Evolutionary conservation across 2,329 filamentous ascomycete genomes (phyloP).

Genomic region (Colletotrichum sp.): DNA sequence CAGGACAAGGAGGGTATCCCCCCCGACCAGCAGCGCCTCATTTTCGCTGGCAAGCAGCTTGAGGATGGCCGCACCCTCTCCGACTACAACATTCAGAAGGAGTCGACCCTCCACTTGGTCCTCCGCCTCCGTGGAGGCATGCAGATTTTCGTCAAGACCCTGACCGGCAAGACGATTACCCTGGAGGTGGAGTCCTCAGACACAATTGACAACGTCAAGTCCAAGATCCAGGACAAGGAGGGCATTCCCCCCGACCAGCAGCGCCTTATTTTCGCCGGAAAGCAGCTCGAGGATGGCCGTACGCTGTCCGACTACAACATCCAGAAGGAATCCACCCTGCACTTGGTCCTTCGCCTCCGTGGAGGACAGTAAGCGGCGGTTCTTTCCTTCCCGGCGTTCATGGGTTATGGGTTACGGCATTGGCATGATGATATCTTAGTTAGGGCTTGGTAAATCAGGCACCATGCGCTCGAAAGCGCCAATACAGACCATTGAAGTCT

Average conservation of each 20-base stretch:
- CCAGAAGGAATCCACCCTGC: constrained; percentile 85
- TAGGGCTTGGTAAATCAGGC: constrained; percentile 8
- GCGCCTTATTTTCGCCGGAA: constrained; percentile 90
- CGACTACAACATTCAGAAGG: constrained; percentile 97
- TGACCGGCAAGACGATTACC: constrained; percentile 94
- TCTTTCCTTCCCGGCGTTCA: neutral
- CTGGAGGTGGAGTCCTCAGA: constrained; percentile 88
- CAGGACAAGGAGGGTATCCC: constrained; percentile 98
- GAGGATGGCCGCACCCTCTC: constrained; percentile 91
- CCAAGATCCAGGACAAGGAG: constrained; percentile 92
- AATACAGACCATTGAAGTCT: constrained; percentile 23
- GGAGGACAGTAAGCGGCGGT: constrained; percentile 57
- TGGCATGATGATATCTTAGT: constrained; percentile 18
- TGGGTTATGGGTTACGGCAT: constrained; percentile 23
- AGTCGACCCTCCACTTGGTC: constrained; percentile 84
- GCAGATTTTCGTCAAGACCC: constrained; percentile 88
- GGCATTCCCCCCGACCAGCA: constrained; percentile 95
- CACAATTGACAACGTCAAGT: constrained; percentile 94
- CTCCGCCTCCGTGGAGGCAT: constrained; percentile 89
- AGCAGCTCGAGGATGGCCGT: constrained; percentile 91
- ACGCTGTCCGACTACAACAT: constrained; percentile 97
- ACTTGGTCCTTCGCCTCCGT: constrained; percentile 83
- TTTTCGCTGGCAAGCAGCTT: constrained; percentile 95
- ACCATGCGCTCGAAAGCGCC: constrained; percentile 8
- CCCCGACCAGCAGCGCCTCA: constrained; percentile 93